A percentile compares a stretch with the other conserved stretches of the same genome.
phyloP scores from a whole-genome alignment of 192 early-diverging fungal genomes.

The Backusella tarrabulga region DNA sequence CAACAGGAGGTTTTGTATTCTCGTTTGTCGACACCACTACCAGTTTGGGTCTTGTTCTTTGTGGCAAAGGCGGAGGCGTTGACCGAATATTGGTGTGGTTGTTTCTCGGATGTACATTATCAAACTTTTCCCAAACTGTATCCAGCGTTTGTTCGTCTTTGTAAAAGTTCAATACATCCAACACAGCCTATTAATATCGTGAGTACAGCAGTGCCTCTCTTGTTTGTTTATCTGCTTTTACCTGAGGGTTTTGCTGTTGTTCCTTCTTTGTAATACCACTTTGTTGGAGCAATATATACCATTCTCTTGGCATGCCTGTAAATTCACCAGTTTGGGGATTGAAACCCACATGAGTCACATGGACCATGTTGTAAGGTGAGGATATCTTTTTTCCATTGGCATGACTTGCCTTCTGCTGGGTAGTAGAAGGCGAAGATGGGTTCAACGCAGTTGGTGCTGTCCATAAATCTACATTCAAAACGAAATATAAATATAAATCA shows the following conservation, averaged over 20 bases:
- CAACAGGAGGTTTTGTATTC: constrained; percentile 1
- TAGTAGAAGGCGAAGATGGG: not conserved
- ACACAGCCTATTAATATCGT: constrained; percentile 51
- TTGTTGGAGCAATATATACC: constrained; percentile 87
- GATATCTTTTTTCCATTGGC: constrained; percentile 82
- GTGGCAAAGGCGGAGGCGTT: constrained; percentile 28
- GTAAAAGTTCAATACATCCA: constrained; percentile 83
- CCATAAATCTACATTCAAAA: constrained; percentile 21
- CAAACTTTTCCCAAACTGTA: constrained; percentile 37
- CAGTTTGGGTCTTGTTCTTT: constrained; percentile 17
- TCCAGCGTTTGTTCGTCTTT: constrained; percentile 49
- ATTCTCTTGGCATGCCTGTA: constrained; percentile 91
- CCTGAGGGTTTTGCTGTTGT: constrained; percentile 88
- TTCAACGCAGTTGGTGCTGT: constrained; percentile 22
- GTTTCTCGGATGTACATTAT: constrained; percentile 22
- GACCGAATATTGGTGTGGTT: not conserved
- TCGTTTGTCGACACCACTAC: not conserved
- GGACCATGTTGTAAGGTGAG: constrained; percentile 93
- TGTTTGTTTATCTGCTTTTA: constrained; percentile 1
- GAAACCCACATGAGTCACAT: constrained; percentile 97
- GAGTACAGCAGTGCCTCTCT: no score
- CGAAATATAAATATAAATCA: not conserved
- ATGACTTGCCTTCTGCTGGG: constrained; percentile 44
- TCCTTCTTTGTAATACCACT: constrained; percentile 95
- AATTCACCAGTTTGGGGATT: constrained; percentile 96